Evolutionary conservation across 1,284 basidiomycete species (phyloP), one percentile per base, ranked within the genome.

Genomic region (Ganoderma multipileum): DNA sequence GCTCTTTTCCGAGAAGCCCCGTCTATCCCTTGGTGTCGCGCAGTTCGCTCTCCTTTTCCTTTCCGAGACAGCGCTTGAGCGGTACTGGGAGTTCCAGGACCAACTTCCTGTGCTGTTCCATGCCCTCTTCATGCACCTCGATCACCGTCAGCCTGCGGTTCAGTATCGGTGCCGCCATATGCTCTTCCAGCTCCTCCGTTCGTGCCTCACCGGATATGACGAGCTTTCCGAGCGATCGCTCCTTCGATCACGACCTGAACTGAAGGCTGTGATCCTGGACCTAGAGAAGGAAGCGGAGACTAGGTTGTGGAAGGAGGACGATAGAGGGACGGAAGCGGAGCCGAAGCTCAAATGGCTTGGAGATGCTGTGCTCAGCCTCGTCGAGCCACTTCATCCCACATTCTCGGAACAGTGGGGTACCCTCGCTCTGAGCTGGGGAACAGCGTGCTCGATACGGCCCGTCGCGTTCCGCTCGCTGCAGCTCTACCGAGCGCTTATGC

Each of bases 401-500:
- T 79, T 97, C 47, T 84, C 89, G 36, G 89, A 93, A 71, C 85
- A 89, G 62, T 96, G 97, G 92, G 95, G 95, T 7, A 89, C 90
- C 6, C 76, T 95, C 38, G 94, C 95, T 2, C 82, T 98, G 68
- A 82, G 85, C 41, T 98, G 97, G 93, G 94, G 95, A 2, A 95
- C 95, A 3, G 87, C 91, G 0, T 96, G 95, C 74, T 93, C 95
- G 4, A 94, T 96, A 69, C 89, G 95, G 50, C 91, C 91, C 62
- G 90, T 93, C 38, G 96, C 97, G 0, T 95, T 94, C 81, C 89
- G 95, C 39, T 97, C 96, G 2, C 85, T 98, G 72, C 95, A 98
- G 78, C 85, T 95, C n/a, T 96, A 96, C 81, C 90, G 95, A 47
- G 89, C 93, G 1, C 82, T 98, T n/a, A 87, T 89, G 72, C 93